Evolutionary conservation across 2,329 filamentous ascomycete species (phyloP).

Genomic region (Tympanopsis confertula): DNA sequence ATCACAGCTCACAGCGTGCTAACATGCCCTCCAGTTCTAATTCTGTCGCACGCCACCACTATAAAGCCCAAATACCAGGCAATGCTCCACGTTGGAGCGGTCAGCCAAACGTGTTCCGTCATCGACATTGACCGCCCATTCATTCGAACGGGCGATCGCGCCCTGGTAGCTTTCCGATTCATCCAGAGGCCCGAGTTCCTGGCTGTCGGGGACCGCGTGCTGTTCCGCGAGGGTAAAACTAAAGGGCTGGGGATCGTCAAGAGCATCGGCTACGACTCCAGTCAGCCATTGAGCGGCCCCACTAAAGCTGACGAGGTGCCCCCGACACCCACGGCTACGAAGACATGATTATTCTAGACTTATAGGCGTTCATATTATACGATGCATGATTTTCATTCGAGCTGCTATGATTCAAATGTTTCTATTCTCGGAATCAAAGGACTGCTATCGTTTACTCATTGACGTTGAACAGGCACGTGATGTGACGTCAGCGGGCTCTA

Average conservation of each 20-base stretch:
- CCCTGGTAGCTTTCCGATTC: constrained; percentile 86
- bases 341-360: neutral
- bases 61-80: constrained; percentile 96
- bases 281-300: neutral
- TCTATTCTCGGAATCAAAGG: too few relatives aligned
- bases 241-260: constrained; percentile 95
- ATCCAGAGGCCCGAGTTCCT: constrained; percentile 90
- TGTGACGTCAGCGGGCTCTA: too few relatives aligned
- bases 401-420: too few relatives aligned
- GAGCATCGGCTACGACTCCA: constrained; percentile 71
- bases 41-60: constrained; percentile 88
- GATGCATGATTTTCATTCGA: too few relatives aligned
- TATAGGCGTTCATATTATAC: too few relatives aligned
- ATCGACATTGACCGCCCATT: constrained; percentile 95
- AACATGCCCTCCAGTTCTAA: constrained; percentile 79
- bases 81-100: constrained; percentile 91
- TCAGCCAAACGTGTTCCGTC: constrained; percentile 91
- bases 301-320: too few relatives aligned
- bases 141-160: constrained; percentile 89
- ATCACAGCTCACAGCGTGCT: constrained; percentile 42
- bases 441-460: too few relatives aligned
- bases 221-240: constrained; percentile 89
- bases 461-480: too few relatives aligned
- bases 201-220: constrained; percentile 72
- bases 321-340: too few relatives aligned